Evolutionary conservation across 768 basidiomycete species (phyloP).

Genomic region (Symmetrospora coprosmae): DNA sequence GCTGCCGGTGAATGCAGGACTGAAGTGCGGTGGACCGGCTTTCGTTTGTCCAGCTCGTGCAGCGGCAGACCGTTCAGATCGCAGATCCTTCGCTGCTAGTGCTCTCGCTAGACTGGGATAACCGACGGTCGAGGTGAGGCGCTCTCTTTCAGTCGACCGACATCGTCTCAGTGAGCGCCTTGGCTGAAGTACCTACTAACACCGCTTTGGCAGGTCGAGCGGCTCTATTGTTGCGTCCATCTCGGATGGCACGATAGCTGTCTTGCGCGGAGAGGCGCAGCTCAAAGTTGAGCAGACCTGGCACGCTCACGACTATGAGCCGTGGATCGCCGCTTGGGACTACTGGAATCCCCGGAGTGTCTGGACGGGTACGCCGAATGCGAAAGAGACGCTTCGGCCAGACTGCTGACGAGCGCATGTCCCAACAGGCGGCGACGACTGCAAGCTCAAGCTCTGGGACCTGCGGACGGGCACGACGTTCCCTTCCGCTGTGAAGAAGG

Average conservation of each 20-base stretch:
- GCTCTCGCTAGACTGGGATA: constrained; percentile 87
- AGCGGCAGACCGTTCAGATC: constrained; percentile 32
- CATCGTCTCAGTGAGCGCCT: too few relatives aligned
- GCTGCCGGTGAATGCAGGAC: too few relatives aligned
- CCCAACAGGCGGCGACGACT: constrained; percentile 75
- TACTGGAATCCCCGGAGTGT: constrained; percentile 59
- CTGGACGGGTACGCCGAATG: constrained; percentile 56
- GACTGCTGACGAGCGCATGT: neutral
- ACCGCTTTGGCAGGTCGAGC: too few relatives aligned
- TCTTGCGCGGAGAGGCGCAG: constrained; percentile 39
- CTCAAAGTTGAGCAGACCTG: constrained; percentile 49
- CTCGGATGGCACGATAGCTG: constrained; percentile 55
- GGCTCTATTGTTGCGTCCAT: constrained; percentile 66
- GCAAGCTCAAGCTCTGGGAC: constrained; percentile 84
- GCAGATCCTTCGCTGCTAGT: constrained; percentile 52
- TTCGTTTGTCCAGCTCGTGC: neutral
- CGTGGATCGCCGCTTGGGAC: constrained; percentile 86
- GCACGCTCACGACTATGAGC: constrained; percentile 83
- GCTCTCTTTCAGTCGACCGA: too few relatives aligned
- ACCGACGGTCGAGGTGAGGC: constrained; percentile 41
- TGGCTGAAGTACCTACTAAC: too few relatives aligned
- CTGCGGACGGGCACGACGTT: constrained; percentile 48
- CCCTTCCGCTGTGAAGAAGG: constrained; percentile 59
- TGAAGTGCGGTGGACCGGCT: too few relatives aligned
- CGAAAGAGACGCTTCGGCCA: neutral